Conservation (phyloP, 148 eudicot species). For the Agrostemma githago region DNA sequence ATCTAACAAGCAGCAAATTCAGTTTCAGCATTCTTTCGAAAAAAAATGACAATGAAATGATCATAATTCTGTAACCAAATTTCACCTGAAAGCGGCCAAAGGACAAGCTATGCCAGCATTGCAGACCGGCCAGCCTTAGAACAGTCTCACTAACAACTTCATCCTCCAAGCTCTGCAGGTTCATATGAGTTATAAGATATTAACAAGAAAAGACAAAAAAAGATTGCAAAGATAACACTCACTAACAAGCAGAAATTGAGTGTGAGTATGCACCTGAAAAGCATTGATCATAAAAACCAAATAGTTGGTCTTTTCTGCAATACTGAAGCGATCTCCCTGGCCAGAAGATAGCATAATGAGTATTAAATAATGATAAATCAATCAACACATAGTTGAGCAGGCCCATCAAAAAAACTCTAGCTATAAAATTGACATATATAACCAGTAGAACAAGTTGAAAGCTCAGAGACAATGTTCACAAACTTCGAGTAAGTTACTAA, state of each 20-base stretch:
- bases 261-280: conserved; percentile 58
- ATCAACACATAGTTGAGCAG: not conserved
- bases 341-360: not conserved
- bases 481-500: not conserved
- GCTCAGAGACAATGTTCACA: not conserved
- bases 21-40: not conserved
- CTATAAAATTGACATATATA: not conserved
- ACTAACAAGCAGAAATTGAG: conserved; percentile 8
- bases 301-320: conserved; percentile 92
- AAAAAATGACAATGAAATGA: not conserved
- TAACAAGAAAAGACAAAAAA: not conserved
- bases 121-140: conserved; percentile 68
- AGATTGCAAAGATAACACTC: not conserved
- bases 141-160: conserved; percentile 75
- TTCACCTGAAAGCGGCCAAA: conserved; percentile 92
- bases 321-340: conserved; percentile 70
- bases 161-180: conserved; percentile 86
- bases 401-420: not conserved
- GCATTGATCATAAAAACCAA: conserved; percentile 97
- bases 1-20: conserved; percentile 40
- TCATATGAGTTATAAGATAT: not conserved
- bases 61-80: conserved; percentile 5
- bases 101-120: conserved; percentile 93
- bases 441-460: not conserved
- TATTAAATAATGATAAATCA: not conserved